phyloP scores from a whole-genome alignment of 495 filamentous ascomycete species.

The Penicillium longicatenatum region DNA sequence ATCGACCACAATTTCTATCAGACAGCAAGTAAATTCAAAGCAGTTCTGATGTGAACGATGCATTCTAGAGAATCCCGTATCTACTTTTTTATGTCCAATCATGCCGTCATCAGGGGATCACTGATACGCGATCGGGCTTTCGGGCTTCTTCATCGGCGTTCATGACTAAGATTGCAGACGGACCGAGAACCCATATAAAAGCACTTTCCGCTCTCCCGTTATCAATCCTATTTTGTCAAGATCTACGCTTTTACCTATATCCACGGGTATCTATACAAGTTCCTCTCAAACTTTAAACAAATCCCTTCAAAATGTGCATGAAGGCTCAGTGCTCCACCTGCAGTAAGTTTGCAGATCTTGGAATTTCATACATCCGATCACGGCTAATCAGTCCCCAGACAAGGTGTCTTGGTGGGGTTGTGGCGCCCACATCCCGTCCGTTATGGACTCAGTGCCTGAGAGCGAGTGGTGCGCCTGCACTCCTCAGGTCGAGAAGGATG shows the following conservation, averaged over 20 bases:
- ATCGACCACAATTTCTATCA: background rate
- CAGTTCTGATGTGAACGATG: background rate
- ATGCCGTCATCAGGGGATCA: background rate
- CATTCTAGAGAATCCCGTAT: background rate
- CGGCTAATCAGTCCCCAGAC: constrained; percentile 42
- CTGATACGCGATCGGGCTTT: constrained; percentile 26
- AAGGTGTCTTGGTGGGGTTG: constrained; percentile 74
- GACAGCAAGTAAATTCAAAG: background rate
- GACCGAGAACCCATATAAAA: constrained; percentile 25
- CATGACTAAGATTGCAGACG: constrained; percentile 24
- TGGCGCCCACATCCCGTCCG: constrained; percentile 64
- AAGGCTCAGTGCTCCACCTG: constrained; percentile 51
- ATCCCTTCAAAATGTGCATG: constrained; percentile 46
- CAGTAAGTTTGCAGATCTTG: constrained; percentile 37
- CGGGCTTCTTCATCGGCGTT: constrained; percentile 32
- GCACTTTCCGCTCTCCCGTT: constrained; percentile 8
- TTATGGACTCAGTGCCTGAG: constrained; percentile 63
- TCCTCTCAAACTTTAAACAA: constrained; percentile 8
- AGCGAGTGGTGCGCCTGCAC: constrained; percentile 64
- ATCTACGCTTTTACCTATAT: too few relatives aligned
- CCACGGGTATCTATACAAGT: too few relatives aligned
- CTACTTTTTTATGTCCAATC: background rate
- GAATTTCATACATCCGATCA: background rate
- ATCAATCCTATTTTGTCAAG: background rate
- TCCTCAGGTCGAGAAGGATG: constrained; percentile 61